phyloP scores from a whole-genome alignment of 2,329 filamentous ascomycete species.

The Nemania serpens region DNA sequence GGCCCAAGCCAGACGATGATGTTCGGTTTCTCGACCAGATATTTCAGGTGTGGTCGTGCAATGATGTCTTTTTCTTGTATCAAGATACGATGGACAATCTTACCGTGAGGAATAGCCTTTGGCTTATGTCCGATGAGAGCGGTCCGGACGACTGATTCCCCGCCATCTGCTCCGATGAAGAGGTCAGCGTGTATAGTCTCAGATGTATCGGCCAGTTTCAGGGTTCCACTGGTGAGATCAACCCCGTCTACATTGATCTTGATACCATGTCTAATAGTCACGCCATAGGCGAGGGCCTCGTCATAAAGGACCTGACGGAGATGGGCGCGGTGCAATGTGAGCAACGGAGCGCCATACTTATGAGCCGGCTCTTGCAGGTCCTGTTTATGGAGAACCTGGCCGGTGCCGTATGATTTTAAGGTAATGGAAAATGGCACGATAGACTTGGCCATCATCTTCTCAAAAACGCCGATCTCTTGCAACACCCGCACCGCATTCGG shows the following conservation, averaged over 20 bases:
- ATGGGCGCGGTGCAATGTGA: constrained; percentile 31
- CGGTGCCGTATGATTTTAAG: constrained; percentile 29
- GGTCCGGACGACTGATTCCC: constrained; percentile 20
- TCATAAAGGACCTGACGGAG: constrained; percentile 32
- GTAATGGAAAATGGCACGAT: constrained; percentile 24
- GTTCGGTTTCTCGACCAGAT: constrained; percentile 28
- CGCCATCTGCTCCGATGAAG: constrained; percentile 29
- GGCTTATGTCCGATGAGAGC: constrained; percentile 26
- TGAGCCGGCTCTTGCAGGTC: constrained; percentile 16
- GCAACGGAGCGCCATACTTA: constrained; percentile 27
- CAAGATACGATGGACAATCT: constrained; percentile 31
- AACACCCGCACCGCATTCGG: constrained; percentile 32
- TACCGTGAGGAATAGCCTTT: constrained; percentile 28
- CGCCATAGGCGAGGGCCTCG: constrained; percentile 26
- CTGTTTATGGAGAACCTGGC: constrained; percentile 30
- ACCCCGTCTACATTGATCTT: constrained; percentile 18
- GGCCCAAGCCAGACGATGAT: constrained; percentile 33
- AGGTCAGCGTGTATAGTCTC: constrained; percentile 26
- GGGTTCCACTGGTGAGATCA: constrained; percentile 16
- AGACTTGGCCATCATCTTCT: constrained; percentile 26
- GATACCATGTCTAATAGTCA: constrained; percentile 26
- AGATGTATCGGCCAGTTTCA: constrained; percentile 14
- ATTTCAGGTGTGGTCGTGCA: constrained; percentile 19
- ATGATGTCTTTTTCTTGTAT: constrained; percentile 28
- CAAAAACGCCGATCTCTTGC: constrained; percentile 28